phyloP scores from a whole-genome alignment of 306 rosid species.

The Cucurbita pepo region DNA sequence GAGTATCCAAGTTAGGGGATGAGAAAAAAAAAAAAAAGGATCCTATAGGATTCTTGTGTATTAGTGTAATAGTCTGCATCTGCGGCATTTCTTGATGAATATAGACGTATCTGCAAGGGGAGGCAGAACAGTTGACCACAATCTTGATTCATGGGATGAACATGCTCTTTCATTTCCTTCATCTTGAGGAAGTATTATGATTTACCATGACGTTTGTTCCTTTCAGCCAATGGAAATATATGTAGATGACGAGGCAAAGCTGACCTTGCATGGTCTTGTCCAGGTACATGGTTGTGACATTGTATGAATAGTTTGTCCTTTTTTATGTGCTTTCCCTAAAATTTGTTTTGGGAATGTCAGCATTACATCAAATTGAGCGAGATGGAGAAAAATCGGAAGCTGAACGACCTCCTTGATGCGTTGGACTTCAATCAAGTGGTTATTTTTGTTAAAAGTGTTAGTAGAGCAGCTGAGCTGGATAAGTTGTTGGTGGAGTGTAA shows the following conservation, averaged over 20 bases:
- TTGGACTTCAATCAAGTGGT: constrained; percentile 96
- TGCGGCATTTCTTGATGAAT: constrained; percentile 33
- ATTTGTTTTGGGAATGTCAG: constrained; percentile 25
- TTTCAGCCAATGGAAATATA: constrained; percentile 99
- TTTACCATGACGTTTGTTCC: constrained; percentile 84
- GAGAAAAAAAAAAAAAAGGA: background rate
- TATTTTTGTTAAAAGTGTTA: constrained; percentile 90
- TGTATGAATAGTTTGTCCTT: background rate
- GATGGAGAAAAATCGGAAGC: constrained; percentile 87
- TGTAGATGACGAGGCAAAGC: constrained; percentile 95
- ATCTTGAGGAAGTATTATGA: constrained; percentile 81
- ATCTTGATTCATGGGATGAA: constrained; percentile 60
- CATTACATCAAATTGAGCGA: constrained; percentile 98
- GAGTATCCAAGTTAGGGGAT: constrained; percentile 4
- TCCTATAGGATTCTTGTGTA: constrained; percentile 7
- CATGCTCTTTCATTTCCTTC: constrained; percentile 79
- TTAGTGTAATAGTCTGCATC: constrained; percentile 24
- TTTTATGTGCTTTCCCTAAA: background rate
- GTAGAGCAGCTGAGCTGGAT: constrained; percentile 97
- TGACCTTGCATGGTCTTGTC: constrained; percentile 96
- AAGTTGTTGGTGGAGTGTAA: constrained; percentile 90
- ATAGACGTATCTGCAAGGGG: constrained; percentile 45
- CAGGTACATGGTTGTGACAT: constrained; percentile 35
- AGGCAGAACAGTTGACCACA: constrained; percentile 43
- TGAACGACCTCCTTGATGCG: constrained; percentile 97